Evolutionary conservation across 2,329 filamentous ascomycete genomes (phyloP), one percentile per base, ranked within the genome.

Genomic region (Didymella keratinophila): DNA sequence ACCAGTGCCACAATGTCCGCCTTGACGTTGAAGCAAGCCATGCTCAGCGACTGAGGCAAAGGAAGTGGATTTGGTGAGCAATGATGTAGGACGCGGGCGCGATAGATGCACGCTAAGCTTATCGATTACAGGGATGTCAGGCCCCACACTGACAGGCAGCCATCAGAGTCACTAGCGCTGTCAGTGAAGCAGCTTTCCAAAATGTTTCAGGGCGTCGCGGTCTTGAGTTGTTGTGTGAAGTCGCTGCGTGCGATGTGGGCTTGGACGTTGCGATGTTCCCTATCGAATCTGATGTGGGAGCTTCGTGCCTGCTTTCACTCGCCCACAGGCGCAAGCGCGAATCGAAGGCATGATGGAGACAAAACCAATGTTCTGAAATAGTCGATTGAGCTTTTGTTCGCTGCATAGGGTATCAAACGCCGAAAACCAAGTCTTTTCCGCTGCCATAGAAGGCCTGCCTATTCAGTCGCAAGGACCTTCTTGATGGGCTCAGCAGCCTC

Each of bases 401-500:
- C 50, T 58, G 39, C 53, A 51, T 56, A 59, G 57, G 57, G 57
- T 60, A 60, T 60, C 57, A 60, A 60, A 55, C 47, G 47, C 51
- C 34, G 36, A 25, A 56, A 53, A 52, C 18, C 43, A 60, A 32
- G 16, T 18, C n/a, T 21, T 43, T 18, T 23, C 16, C 16, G 42
- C 16, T 28, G 42, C 23, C 28, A 23, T 28, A 25, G 21, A 52
- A 21, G 14, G 16, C 30, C 39, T 51, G 37, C 12, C 45, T 72
- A 83, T 65, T 84, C 89, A 76, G 93, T 93, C 71, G 94, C 91
- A 65, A 96, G 93, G 2, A 91, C 86, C 74, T 89, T 91, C 76
- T 93, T 89, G 58, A 96, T 96, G 0, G 92, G 92, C 83, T 93
- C 94, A 49, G 92, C 92, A 48, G 91, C 91, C 77, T 96, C 92